A percentile compares a stretch with the other conserved stretches of the same genome.
These are phyloP conservation scores for Penicillium sp. DNA, from an alignment of 2,329 filamentous ascomycete species.

Conservation along the genomic window DNA sequence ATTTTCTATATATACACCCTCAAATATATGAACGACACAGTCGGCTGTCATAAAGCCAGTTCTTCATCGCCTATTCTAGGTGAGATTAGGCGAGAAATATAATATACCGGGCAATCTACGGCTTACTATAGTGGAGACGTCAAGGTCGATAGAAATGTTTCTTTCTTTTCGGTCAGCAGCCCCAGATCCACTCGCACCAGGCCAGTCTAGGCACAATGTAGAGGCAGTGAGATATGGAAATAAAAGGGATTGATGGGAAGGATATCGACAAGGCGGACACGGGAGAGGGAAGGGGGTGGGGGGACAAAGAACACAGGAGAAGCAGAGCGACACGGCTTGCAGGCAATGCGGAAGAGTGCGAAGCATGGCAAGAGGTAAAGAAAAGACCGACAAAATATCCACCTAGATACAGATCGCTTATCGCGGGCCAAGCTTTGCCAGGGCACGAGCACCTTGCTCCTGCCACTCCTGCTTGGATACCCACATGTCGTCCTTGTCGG, in stretches of 20 bases:
- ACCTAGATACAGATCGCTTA: constrained; percentile 43
- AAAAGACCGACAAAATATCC: constrained; percentile 14
- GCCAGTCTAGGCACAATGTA: constrained; percentile 27
- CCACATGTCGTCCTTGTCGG: constrained; percentile 99
- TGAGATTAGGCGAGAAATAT: no score
- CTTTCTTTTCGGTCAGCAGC: constrained; percentile 21
- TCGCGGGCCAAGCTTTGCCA: constrained; percentile 92
- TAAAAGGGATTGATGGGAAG: constrained; percentile 10
- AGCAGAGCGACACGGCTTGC: constrained; percentile 22
- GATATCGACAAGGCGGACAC: constrained; percentile 14
- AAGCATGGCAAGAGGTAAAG: constrained; percentile 18
- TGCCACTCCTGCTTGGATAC: constrained; percentile 96
- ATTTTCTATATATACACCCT: no score
- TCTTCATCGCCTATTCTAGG: no score
- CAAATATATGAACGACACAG: no score
- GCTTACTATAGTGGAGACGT: not conserved
- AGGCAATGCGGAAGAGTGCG: constrained; percentile 17
- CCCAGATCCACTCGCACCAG: constrained; percentile 21
- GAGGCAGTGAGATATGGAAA: constrained; percentile 15
- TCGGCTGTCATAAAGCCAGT: no score
- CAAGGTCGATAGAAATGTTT: constrained; percentile 13
- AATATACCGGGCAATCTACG: not conserved
- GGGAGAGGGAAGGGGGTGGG: constrained; percentile 9
- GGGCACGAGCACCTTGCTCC: constrained; percentile 76
- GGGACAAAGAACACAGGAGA: no score